Conservation (phyloP, 805 yeast species). For the Candida methanosorbosa region DNA sequence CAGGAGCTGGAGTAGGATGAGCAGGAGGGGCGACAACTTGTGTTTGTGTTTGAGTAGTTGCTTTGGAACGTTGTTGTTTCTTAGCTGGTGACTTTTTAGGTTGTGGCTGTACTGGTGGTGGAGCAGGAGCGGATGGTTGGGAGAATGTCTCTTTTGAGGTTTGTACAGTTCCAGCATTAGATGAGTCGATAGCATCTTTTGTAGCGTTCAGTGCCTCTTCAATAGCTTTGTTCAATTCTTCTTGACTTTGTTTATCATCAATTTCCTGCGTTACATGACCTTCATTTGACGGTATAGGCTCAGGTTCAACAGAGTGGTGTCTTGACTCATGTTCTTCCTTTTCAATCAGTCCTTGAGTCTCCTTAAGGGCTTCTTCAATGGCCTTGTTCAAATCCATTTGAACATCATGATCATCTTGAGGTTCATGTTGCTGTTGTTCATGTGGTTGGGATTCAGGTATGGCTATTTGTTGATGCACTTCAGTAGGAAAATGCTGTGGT, state of each 20-base stretch:
- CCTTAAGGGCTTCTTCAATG: slow-evolving; percentile 15
- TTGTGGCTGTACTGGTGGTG: no score
- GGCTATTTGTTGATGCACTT: background rate
- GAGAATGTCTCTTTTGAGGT: no score
- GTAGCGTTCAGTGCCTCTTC: slow-evolving; percentile 15
- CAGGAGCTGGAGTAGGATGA: no score
- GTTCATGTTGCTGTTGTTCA: background rate
- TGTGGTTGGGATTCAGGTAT: background rate
- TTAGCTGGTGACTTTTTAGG: no score
- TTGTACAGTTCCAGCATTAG: no score
- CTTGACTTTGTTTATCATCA: slow-evolving; percentile 9
- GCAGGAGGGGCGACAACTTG: no score
- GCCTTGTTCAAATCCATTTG: slow-evolving; percentile 15
- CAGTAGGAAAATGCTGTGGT: no score
- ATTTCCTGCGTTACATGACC: background rate
- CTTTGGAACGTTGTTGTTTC: no score
- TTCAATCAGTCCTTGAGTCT: background rate
- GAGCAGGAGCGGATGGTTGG: no score
- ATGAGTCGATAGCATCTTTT: background rate
- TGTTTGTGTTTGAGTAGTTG: no score
- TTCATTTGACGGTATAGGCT: background rate
- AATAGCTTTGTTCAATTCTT: slow-evolving; percentile 18
- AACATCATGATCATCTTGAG: background rate
- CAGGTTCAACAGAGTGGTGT: background rate
- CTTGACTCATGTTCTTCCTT: background rate